Evolutionary conservation across 306 rosid species (phyloP), one percentile per base, ranked within the genome.

Genomic region (Sicyos edulis): DNA sequence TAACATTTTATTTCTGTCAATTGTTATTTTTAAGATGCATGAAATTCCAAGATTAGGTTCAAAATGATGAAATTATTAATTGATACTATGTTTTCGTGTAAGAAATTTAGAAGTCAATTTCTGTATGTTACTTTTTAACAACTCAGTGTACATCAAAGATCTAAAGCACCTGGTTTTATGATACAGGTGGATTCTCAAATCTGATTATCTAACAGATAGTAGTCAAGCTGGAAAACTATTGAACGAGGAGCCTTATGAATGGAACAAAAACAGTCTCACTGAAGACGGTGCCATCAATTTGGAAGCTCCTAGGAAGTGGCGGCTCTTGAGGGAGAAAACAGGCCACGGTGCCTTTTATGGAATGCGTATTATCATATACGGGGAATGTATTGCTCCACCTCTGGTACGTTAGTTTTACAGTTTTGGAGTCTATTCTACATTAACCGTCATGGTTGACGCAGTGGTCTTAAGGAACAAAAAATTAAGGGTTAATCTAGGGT

Each of bases 241-340:
- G 83, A 66, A 69, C 14, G 99, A 91, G 85, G 95, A 91, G 75
- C 84, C 95, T 76, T 87, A 88, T 70, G 99, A 93, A 82, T 93
- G 99, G 97, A 77, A 91, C 87, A 71, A 78, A 65, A 86, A 77
- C 22, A 92, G 95, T 78, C 91, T 91, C 54, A 88, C 80, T 51
- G 96, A 87, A 79, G 97, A 93, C 78, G 95, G 97, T 52, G 85
- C 95, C 19, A 86, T 91, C 70, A 87, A 85, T 81, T 77, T 93
- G 84, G 97, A 91, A 83, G 99, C 99, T 76, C 99, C 99, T 6
- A 87, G 99, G 80, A 93, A 85, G 78, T 93, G 97, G 96, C 95
- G 96, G 78, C 83, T 82, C 59, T 75, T 93, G 82, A 87, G 80
- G 81, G 88, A 85, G 86, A 86, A 82, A 81, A 91, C 97, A 2